Evolutionary conservation across 805 yeast species (phyloP).

Genomic region (Saturnispora sanitii): DNA sequence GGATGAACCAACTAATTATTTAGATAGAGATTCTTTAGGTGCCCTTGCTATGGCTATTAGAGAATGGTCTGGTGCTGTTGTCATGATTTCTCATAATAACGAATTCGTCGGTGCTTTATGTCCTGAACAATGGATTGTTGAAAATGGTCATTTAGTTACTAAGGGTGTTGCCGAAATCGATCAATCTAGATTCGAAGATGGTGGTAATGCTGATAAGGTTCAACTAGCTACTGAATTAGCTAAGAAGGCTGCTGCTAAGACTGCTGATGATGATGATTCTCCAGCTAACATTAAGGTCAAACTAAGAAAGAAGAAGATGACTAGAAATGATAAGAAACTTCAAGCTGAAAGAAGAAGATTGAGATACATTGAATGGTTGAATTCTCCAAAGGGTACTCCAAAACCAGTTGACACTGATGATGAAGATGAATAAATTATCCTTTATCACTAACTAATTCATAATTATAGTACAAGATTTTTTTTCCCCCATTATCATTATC

Average conservation of each 20-base stretch:
- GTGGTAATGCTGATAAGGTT: slow-evolving; percentile 35
- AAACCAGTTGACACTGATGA: slow-evolving; percentile 90
- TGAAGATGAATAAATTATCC: slow-evolving; percentile 40
- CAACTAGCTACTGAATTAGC: slow-evolving; percentile 37
- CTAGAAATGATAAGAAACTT: slow-evolving; percentile 88
- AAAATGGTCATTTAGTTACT: slow-evolving; percentile 80
- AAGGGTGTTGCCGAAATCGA: slow-evolving; percentile 75
- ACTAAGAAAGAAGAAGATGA: slow-evolving; percentile 81
- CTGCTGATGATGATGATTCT: slow-evolving; percentile 64
- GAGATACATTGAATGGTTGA: slow-evolving; percentile 90
- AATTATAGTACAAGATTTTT: too few relatives aligned
- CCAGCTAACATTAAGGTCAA: slow-evolving; percentile 95
- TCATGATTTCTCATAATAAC: slow-evolving; percentile 94
- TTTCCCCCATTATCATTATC: not conserved
- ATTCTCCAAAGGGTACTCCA: slow-evolving; percentile 96
- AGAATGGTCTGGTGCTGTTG: slow-evolving; percentile 98
- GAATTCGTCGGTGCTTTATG: slow-evolving; percentile 96
- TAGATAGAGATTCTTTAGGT: slow-evolving; percentile 96
- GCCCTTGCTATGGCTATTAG: slow-evolving; percentile 96
- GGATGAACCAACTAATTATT: slow-evolving; percentile 97
- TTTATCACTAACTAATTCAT: too few relatives aligned
- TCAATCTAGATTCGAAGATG: slow-evolving; percentile 73
- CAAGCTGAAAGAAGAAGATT: slow-evolving; percentile 91
- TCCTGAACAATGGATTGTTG: slow-evolving; percentile 98
- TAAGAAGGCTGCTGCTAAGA: slow-evolving; percentile 38